phyloP scores from a whole-genome alignment of 306 rosid genomes.

The Arachis hypogaea region DNA sequence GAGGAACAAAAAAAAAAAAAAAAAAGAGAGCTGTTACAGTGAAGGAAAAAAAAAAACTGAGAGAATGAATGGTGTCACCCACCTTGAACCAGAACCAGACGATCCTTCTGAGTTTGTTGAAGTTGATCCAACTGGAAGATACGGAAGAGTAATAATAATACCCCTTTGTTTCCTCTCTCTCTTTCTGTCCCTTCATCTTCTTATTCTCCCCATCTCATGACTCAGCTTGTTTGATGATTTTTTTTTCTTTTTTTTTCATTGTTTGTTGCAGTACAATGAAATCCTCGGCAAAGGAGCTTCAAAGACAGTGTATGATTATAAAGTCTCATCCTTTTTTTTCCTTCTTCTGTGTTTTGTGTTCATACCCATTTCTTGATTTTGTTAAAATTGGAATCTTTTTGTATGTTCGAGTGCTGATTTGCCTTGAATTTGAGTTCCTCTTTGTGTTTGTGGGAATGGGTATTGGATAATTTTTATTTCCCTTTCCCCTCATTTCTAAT shows the following conservation, averaged over 20 bases:
- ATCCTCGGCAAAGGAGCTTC: conserved; percentile 99
- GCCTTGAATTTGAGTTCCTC: conserved; percentile 39
- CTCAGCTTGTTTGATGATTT: conserved; percentile 25
- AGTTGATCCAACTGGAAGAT: conserved; percentile 98
- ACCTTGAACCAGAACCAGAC: conserved; percentile 65
- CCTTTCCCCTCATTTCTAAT: background rate
- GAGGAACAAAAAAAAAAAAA: background rate
- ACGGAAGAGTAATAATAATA: conserved; percentile 77
- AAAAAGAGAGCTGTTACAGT: conserved; percentile 12
- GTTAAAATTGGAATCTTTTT: conserved; percentile 25
- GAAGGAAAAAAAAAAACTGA: conserved; percentile 30
- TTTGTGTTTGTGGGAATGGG: conserved; percentile 36
- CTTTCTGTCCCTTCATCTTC: background rate
- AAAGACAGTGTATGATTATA: conserved; percentile 79
- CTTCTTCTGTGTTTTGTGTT: background rate
- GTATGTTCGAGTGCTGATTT: conserved; percentile 39
- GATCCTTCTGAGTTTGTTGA: conserved; percentile 76
- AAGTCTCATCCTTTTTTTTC: conserved; percentile 21
- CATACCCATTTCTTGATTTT: conserved; percentile 15
- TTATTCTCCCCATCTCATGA: background rate
- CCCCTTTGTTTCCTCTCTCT: conserved; percentile 3
- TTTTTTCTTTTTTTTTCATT: background rate
- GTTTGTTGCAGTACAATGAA: conserved; percentile 86
- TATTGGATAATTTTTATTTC: conserved; percentile 29
- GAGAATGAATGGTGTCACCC: conserved; percentile 63